Evolutionary conservation across 805 yeast species (phyloP).

Genomic region (Kockiozyma suomiensis): DNA sequence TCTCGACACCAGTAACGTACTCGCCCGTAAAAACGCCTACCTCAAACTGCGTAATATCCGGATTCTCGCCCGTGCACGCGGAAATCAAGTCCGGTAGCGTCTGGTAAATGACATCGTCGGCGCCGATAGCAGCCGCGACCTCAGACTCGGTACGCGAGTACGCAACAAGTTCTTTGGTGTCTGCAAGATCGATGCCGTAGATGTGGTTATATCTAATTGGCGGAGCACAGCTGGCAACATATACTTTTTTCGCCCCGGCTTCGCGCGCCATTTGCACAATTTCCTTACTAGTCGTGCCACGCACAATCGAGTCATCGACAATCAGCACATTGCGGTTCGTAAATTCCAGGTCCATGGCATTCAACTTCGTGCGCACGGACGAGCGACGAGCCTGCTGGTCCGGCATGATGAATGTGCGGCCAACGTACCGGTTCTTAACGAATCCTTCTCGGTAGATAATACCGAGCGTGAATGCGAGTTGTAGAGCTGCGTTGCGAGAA

Average conservation of each 20-base stretch:
- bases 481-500: conserved; percentile 91
- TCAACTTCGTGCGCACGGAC: conserved; percentile 89
- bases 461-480: conserved; percentile 79
- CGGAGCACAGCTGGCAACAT: conserved; percentile 96
- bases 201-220: conserved; percentile 96
- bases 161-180: conserved; percentile 90
- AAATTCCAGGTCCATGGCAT: conserved; percentile 95
- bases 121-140: conserved; percentile 77
- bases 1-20: conserved; percentile 92
- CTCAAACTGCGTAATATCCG: conserved; percentile 67
- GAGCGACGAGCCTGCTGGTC: conserved; percentile 93
- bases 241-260: conserved; percentile 96
- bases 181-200: conserved; percentile 97
- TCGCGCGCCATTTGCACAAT: conserved; percentile 98
- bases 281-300: conserved; percentile 97
- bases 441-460: conserved; percentile 95
- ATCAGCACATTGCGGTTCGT: conserved; percentile 79
- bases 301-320: conserved; percentile 95
- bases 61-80: conserved; percentile 57
- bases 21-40: conserved; percentile 96
- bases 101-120: conserved; percentile 90
- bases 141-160: conserved; percentile 73
- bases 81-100: conserved; percentile 76
- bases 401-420: conserved; percentile 98
- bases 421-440: conserved; percentile 94